phyloP scores from a whole-genome alignment of 2,329 filamentous ascomycete species.

The Ceratocystiopsis minuta region DNA sequence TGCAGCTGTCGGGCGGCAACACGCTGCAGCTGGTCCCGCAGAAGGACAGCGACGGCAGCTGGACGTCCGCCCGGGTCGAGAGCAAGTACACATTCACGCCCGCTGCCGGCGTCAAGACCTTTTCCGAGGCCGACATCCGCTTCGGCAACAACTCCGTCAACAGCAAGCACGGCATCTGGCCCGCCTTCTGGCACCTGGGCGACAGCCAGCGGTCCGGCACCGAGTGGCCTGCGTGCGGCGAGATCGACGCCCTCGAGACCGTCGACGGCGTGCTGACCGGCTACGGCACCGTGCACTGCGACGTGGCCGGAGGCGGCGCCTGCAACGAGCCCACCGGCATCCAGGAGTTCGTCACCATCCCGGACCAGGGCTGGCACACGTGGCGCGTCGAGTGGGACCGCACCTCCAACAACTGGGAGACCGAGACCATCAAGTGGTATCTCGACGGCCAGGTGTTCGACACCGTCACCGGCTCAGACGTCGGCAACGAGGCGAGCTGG shows the following conservation, averaged over 20 bases:
- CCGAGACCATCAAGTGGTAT: slow-evolving; percentile 30
- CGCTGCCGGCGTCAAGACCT: slow-evolving; percentile 21
- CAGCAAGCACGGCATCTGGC: slow-evolving; percentile 34
- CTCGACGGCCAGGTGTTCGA: slow-evolving; percentile 26
- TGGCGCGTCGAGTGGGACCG: slow-evolving; percentile 31
- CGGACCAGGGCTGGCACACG: slow-evolving; percentile 28
- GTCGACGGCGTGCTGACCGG: slow-evolving; percentile 26
- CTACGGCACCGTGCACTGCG: slow-evolving; percentile 32
- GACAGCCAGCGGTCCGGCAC: slow-evolving; percentile 24
- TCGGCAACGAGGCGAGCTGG: slow-evolving; percentile 27
- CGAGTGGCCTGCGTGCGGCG: slow-evolving; percentile 30
- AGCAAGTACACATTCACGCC: slow-evolving; percentile 27
- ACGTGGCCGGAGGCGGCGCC: slow-evolving; percentile 22
- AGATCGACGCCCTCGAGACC: slow-evolving; percentile 35
- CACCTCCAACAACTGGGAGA: slow-evolving; percentile 22
- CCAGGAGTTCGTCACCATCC: slow-evolving; percentile 18
- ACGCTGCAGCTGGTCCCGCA: slow-evolving; percentile 33
- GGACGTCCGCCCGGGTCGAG: slow-evolving; percentile 36
- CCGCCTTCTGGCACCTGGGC: slow-evolving; percentile 36
- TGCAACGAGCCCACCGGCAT: slow-evolving; percentile 31
- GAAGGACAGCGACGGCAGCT: slow-evolving; percentile 16
- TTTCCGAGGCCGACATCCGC: slow-evolving; percentile 24
- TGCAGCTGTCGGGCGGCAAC: slow-evolving; percentile 31
- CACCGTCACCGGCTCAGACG: slow-evolving; percentile 22
- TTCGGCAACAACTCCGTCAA: slow-evolving; percentile 20